Base-by-base conservation (phyloP, 2,329 filamentous ascomycete genomes). In the Diplocarpon rosae region DNA sequence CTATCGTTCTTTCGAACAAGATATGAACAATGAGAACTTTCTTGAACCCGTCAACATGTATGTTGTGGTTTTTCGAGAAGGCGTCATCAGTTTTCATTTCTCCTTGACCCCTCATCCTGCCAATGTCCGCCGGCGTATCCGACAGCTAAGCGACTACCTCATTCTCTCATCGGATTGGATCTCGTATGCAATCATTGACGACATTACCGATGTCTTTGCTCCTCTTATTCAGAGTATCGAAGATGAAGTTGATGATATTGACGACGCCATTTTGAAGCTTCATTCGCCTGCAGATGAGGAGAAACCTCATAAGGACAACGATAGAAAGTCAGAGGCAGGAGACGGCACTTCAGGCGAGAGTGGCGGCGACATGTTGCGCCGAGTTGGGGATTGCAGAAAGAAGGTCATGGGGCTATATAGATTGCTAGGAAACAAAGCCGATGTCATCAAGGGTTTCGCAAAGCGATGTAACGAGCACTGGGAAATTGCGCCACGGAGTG, bases 361-460 rank as follows among this genome's bases (percentile, higher is more conserved):
- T 9, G 70, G 81, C 17, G 72, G 80, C 42, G 85, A 95, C 63
- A 95, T 98, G 88, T 73, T 98, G 48, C 78, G 88, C 33, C 80
- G 87, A 12, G 88, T 96, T 0, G 92, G 92, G 24, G 87, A 95
- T 64, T 94, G 88, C 62, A 78, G 92, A 56, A 96, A 96, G 71
- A 90, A 90, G 62, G 92, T 98, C 52, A 98, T 98, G 89, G 83
- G 85, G 30, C 70, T 98, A 37, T 96, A 95, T 62, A 78, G 92
- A 40, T 70, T 98, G 36, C 70, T 98, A 14, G 92, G 92, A 44
- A 96, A 94, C 66, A 98, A 98, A 67, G 92, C 92, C 39, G 92
- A 98, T 63, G 92, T 98, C 47, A 96, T 98, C 71, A 96, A 96
- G 67, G 92, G 92, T 1, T 98, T 98, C 59, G 92, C 92, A 5